Percentiles rank a stretch among this genome's conserved stretches.
Evolutionary conservation across 345 rosid species (phyloP).

Genomic region (Rhodamnia argentea): DNA sequence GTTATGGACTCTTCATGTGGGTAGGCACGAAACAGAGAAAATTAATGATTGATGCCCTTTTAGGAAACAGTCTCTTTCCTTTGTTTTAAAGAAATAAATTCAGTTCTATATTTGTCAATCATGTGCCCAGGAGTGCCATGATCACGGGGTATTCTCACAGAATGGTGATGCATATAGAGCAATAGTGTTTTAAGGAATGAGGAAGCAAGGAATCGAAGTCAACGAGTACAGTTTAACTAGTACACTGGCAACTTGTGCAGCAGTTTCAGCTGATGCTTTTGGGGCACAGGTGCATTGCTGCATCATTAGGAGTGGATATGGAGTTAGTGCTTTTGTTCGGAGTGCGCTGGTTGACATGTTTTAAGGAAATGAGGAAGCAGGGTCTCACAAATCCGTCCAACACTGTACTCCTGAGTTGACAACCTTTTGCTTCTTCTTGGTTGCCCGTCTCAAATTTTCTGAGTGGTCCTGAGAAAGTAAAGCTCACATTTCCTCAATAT

Average conservation of each 20-base stretch:
- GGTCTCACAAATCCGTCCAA: background rate
- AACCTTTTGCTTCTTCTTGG: background rate
- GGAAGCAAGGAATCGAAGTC: conserved; percentile 33
- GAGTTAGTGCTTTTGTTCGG: conserved; percentile 53
- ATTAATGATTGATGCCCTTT: too few relatives aligned
- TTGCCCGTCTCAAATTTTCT: background rate
- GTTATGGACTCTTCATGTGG: too few relatives aligned
- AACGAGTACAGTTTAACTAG: conserved; percentile 83
- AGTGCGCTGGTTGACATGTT: conserved; percentile 77
- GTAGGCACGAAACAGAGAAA: too few relatives aligned
- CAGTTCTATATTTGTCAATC: conserved; percentile 5
- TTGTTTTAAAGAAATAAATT: too few relatives aligned
- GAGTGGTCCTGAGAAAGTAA: background rate
- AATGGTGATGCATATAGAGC: conserved; percentile 51
- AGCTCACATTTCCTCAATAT: background rate
- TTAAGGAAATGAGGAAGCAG: background rate
- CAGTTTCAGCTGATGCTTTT: conserved; percentile 28
- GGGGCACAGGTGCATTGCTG: conserved; percentile 74
- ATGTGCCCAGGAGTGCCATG: conserved; percentile 85
- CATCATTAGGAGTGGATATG: conserved; percentile 57
- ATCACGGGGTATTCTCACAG: conserved; percentile 53
- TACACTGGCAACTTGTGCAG: conserved; percentile 61
- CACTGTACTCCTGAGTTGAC: background rate
- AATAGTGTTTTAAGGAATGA: conserved; percentile 53
- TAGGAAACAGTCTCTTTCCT: too few relatives aligned